Conservation (phyloP, 176 grass and related monocot genomes). For the Ensete glaucum region DNA sequence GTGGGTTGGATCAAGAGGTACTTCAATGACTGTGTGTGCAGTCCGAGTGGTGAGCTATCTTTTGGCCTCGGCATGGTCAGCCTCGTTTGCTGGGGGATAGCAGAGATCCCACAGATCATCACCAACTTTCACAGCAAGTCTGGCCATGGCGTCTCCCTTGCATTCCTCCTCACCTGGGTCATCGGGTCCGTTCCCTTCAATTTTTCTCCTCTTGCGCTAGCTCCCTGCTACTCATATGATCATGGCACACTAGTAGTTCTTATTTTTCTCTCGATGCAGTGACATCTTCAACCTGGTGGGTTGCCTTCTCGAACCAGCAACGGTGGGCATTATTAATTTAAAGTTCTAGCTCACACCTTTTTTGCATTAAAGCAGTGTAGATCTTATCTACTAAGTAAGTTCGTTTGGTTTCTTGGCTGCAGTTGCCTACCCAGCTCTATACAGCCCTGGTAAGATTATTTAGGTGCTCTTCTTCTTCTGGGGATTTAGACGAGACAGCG, state of each 20-base stretch:
- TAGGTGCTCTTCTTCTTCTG: too few relatives aligned
- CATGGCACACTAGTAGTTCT: not conserved
- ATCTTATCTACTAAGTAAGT: not conserved
- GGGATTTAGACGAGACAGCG: not conserved
- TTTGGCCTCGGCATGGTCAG: constrained; percentile 9
- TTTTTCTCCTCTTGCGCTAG: too few relatives aligned
- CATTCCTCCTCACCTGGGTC: constrained; percentile 19
- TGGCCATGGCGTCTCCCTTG: constrained; percentile 16
- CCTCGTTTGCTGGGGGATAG: constrained; percentile 16
- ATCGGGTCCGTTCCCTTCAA: not conserved
- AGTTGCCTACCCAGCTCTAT: constrained; percentile 21
- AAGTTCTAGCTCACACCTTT: too few relatives aligned
- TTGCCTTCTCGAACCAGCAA: constrained; percentile 16
- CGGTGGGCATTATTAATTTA: not conserved
- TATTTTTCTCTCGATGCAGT: not conserved
- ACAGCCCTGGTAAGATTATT: constrained; percentile 10
- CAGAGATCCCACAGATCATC: constrained; percentile 15
- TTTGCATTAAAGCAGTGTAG: too few relatives aligned
- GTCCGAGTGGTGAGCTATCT: not conserved
- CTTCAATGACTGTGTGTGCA: constrained; percentile 16
- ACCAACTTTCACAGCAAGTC: constrained; percentile 15
- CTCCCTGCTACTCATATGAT: not conserved
- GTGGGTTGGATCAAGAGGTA: constrained; percentile 16
- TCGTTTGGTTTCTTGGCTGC: not conserved
- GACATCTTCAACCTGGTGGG: constrained; percentile 18